These are phyloP conservation scores for Tolypocladium tundrense DNA, from an alignment of 2,329 filamentous ascomycete genomes.

Conservation along the genomic window DNA sequence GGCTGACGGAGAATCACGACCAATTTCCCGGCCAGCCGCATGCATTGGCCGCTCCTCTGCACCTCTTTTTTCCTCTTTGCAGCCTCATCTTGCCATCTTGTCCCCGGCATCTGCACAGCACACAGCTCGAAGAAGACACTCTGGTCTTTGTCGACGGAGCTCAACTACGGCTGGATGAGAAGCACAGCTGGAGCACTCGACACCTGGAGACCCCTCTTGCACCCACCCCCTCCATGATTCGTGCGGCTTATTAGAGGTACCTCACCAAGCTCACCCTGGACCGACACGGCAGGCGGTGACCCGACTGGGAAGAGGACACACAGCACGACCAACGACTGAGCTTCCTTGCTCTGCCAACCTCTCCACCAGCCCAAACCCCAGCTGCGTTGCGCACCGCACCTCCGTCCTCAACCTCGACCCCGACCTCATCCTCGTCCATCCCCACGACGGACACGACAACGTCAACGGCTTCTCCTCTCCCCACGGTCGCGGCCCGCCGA, in stretches of 20 bases:
- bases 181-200: background rate
- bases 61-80: background rate
- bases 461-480: conserved; percentile 3
- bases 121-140: background rate
- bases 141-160: background rate
- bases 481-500: conserved; percentile 1
- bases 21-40: background rate
- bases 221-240: background rate
- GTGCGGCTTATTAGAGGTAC: background rate
- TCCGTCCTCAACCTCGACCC: background rate
- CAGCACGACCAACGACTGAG: background rate
- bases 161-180: background rate
- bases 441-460: background rate
- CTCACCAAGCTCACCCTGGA: background rate
- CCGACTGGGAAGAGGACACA: conserved; percentile 4
- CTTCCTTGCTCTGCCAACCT: conserved; percentile 1
- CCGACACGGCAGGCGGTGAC: conserved; percentile 1
- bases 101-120: background rate
- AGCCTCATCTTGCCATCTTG: background rate
- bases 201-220: background rate
- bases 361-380: conserved; percentile 2
- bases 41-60: background rate
- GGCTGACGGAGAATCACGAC: background rate
- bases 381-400: conserved; percentile 1
- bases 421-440: background rate